Conservation (phyloP, 345 rosid species). For the Lepidium didymum region DNA sequence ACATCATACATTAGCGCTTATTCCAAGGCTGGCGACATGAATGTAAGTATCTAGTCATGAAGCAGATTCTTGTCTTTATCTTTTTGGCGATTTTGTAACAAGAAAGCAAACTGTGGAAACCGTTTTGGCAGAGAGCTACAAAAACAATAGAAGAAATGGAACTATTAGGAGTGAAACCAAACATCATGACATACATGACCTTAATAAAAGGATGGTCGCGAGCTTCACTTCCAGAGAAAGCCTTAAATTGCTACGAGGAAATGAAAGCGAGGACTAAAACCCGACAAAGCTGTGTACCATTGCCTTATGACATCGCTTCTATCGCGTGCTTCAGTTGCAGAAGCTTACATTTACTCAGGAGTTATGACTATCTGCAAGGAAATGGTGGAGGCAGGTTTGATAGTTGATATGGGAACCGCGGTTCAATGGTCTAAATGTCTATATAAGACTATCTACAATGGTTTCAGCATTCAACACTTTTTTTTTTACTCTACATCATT, state of each 20-base stretch:
- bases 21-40: conserved; percentile 95
- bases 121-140: conserved; percentile 57
- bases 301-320: conserved; percentile 81
- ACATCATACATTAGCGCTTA: conserved; percentile 94
- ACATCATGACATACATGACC: conserved; percentile 86
- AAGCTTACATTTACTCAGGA: conserved; percentile 57
- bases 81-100: not conserved
- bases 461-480: too few relatives aligned
- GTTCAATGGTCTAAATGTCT: conserved; percentile 86
- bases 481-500: too few relatives aligned
- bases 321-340: conserved; percentile 77
- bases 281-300: conserved; percentile 86
- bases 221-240: conserved; percentile 90
- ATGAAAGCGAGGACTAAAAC: conserved; percentile 78
- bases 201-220: conserved; percentile 92
- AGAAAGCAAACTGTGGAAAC: not conserved
- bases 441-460: too few relatives aligned
- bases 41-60: conserved; percentile 36
- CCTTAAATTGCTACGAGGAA: conserved; percentile 70
- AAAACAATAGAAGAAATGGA: conserved; percentile 65
- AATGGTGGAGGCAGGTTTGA: conserved; percentile 67
- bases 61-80: not conserved
- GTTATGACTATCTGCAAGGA: conserved; percentile 56
- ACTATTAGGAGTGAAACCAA: conserved; percentile 58
- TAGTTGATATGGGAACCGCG: conserved; percentile 92